Conservation (phyloP, 352 stramenopile genomes). For the Pythium phragmitis region DNA sequence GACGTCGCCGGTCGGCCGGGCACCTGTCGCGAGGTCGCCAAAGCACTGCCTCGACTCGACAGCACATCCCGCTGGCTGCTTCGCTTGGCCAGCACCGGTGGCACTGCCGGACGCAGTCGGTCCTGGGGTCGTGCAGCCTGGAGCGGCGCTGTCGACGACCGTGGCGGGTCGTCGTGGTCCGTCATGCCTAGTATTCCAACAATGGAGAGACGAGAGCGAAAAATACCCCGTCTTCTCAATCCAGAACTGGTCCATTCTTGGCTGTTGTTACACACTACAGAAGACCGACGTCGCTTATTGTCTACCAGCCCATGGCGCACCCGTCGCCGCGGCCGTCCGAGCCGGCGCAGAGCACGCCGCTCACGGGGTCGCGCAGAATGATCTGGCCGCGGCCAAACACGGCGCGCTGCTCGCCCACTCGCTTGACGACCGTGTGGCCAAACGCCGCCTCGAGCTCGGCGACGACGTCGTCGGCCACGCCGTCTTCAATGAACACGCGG, state of each 20-base stretch:
- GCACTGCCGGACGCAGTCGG: background rate
- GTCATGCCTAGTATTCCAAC: too few species aligned
- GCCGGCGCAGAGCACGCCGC: conserved; percentile 92
- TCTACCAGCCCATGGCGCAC: conserved; percentile 88
- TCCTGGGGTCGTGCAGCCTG: background rate
- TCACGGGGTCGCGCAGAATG: conserved; percentile 74
- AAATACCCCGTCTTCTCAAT: too few species aligned
- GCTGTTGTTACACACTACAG: background rate
- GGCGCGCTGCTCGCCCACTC: conserved; percentile 35
- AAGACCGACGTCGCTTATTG: background rate
- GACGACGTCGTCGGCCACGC: conserved; percentile 66
- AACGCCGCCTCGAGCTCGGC: conserved; percentile 59
- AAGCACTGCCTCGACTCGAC: background rate
- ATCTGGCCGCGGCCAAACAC: conserved; percentile 85
- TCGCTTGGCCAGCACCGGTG: background rate
- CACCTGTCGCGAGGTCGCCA: background rate
- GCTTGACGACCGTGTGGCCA: conserved; percentile 72
- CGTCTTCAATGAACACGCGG: conserved; percentile 84
- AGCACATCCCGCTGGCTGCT: background rate
- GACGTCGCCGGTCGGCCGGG: conserved; percentile 22
- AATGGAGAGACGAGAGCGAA: too few species aligned
- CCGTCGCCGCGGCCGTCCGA: conserved; percentile 94
- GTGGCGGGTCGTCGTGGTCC: too few species aligned
- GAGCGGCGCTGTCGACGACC: background rate
- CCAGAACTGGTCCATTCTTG: background rate